Percentiles rank a stretch among this genome's conserved stretches.
Conservation (phyloP, 2,329 filamentous ascomycete species). For the Paecilomyces dactylethromorphus region DNA sequence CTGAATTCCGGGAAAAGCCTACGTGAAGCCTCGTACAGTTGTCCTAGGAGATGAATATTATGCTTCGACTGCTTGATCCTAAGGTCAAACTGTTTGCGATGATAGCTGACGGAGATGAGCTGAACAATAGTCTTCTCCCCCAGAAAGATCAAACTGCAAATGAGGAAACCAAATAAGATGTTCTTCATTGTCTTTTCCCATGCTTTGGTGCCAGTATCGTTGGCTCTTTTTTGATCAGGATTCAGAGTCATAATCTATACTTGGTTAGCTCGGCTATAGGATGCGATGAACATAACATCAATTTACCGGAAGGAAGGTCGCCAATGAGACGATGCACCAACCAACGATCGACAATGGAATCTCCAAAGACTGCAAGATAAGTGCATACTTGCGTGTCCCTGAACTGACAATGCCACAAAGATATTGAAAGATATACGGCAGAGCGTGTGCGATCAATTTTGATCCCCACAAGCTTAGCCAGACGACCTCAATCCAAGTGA, state of each 20-base stretch:
- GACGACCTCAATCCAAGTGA: constrained; percentile 59
- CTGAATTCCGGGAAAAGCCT: constrained; percentile 89
- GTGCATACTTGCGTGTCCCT: constrained; percentile 57
- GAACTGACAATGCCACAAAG: constrained; percentile 58
- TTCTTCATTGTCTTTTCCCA: constrained; percentile 54
- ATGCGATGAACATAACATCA: neutral
- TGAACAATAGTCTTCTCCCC: constrained; percentile 56
- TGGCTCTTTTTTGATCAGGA: constrained; percentile 23
- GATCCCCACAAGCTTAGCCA: constrained; percentile 59
- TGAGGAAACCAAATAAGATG: constrained; percentile 52
- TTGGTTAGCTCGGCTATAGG: constrained; percentile 3
- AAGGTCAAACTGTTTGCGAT: constrained; percentile 59
- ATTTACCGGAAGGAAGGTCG: constrained; percentile 52
- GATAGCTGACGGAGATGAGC: constrained; percentile 62
- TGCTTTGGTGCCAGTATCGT: constrained; percentile 26
- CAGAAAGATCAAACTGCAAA: constrained; percentile 52
- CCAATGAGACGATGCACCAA: constrained; percentile 54
- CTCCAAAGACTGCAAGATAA: constrained; percentile 52
- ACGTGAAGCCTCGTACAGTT: constrained; percentile 86
- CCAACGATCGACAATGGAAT: constrained; percentile 55
- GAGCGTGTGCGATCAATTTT: constrained; percentile 53
- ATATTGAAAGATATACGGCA: constrained; percentile 56
- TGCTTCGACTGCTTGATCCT: constrained; percentile 86
- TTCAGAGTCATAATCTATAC: constrained; percentile 38
- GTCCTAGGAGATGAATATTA: constrained; percentile 70